These are phyloP conservation scores for Ailanthus altissimus DNA, from an alignment of 345 rosid genomes.

Conservation along the genomic window DNA sequence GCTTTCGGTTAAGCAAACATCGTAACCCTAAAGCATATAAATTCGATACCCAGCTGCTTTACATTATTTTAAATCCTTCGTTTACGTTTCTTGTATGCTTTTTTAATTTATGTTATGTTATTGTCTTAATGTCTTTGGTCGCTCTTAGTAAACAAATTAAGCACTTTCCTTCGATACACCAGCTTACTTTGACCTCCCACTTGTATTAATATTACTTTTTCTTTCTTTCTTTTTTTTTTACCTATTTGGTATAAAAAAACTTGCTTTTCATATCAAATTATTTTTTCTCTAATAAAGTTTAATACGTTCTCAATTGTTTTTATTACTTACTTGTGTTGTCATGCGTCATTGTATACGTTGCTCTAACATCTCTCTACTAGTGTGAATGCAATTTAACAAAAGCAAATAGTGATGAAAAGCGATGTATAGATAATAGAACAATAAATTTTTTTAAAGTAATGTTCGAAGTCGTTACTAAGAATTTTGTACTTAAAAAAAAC, in stretches of 20 bases:
- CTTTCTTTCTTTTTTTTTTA: not conserved
- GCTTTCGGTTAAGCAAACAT: conserved; percentile 11
- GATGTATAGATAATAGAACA: not conserved
- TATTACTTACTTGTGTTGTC: not conserved
- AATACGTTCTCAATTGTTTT: not conserved
- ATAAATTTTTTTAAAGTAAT: not conserved
- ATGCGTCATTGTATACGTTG: not conserved
- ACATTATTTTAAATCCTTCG: not conserved
- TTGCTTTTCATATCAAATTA: not conserved
- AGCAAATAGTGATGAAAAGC: not conserved
- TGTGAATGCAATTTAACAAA: not conserved
- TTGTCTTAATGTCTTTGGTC: not conserved
- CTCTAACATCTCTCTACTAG: not conserved
- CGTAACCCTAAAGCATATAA: not conserved
- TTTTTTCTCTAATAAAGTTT: no score
- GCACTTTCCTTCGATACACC: not conserved
- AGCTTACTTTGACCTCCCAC: not conserved
- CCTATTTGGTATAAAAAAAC: not conserved
- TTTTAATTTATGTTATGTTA: not conserved
- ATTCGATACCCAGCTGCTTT: not conserved
- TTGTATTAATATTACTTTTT: not conserved
- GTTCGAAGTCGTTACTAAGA: not conserved
- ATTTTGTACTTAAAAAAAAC: no score
- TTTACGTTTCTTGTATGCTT: not conserved
- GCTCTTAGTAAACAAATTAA: not conserved